Evolutionary conservation across 2,329 filamentous ascomycete species (phyloP).

Genomic region (Aspergillus persii): DNA sequence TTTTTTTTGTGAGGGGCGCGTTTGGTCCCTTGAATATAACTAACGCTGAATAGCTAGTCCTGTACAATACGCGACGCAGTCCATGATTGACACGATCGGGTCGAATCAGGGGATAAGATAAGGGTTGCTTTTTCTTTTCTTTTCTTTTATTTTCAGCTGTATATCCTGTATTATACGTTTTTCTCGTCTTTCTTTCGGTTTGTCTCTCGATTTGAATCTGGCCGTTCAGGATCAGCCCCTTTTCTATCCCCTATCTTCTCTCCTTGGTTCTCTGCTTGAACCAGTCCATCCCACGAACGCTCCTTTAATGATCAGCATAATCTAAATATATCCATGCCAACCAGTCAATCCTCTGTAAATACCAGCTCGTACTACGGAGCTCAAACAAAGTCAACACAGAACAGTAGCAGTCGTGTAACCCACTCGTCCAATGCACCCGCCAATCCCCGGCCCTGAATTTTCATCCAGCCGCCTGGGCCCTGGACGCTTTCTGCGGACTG

Average conservation of each 20-base stretch:
- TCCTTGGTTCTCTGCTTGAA: too few relatives aligned
- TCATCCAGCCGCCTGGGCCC: neutral
- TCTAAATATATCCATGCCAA: neutral
- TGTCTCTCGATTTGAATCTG: neutral
- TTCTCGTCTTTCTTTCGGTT: neutral
- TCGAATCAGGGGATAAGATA: neutral
- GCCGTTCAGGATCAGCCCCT: neutral
- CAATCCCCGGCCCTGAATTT: neutral
- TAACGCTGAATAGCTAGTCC: neutral
- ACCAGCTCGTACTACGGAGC: neutral
- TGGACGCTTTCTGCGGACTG: too few relatives aligned
- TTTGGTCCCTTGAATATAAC: neutral
- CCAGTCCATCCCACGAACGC: neutral
- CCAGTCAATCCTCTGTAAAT: neutral
- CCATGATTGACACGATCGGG: neutral
- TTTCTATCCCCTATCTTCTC: neutral
- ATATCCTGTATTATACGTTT: neutral
- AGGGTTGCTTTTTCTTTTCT: neutral
- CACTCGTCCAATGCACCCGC: neutral
- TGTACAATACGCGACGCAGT: neutral
- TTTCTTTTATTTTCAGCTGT: neutral
- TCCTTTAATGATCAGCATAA: neutral
- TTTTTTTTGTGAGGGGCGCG: too few relatives aligned
- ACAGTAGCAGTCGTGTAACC: neutral
- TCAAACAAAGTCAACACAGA: too few relatives aligned